Conservation (phyloP, 192 early-diverging fungal species). For the Piromyces finnis region DNA sequence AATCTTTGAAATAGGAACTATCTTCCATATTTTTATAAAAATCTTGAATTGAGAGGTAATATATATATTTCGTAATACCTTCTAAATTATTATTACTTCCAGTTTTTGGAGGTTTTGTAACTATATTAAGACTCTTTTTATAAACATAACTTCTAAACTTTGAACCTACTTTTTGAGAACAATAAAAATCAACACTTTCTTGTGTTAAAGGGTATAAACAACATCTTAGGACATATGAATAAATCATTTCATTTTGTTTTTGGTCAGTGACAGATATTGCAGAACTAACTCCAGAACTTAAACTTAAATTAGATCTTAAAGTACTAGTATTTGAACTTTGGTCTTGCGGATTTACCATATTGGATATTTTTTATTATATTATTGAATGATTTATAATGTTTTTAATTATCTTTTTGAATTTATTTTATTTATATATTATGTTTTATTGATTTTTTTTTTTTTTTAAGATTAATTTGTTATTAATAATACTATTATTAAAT, state of each 20-base stretch:
- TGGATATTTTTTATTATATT: no score
- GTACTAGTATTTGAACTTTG: no score
- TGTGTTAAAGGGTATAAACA: neutral
- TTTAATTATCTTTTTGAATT: no score
- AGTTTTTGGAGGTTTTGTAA: neutral
- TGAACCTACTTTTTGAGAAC: neutral
- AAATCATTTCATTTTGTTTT: neutral
- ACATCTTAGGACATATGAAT: neutral
- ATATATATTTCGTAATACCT: neutral
- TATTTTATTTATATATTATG: no score
- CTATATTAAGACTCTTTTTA: neutral
- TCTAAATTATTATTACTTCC: neutral
- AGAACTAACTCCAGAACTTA: neutral
- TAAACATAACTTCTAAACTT: neutral
- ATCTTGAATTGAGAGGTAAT: neutral
- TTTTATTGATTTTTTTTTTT: no score
- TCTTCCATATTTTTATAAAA: neutral
- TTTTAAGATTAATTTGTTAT: no score
- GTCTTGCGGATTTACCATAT: no score
- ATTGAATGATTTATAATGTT: no score
- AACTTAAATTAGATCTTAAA: no score
- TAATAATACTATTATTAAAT: no score
- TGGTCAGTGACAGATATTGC: neutral
- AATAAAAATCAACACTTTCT: neutral
- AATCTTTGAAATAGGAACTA: neutral